A percentile compares a stretch with the other conserved stretches of the same genome.
Evolutionary conservation across 306 rosid genomes (phyloP).

Genomic region (Albizia julibrissin): DNA sequence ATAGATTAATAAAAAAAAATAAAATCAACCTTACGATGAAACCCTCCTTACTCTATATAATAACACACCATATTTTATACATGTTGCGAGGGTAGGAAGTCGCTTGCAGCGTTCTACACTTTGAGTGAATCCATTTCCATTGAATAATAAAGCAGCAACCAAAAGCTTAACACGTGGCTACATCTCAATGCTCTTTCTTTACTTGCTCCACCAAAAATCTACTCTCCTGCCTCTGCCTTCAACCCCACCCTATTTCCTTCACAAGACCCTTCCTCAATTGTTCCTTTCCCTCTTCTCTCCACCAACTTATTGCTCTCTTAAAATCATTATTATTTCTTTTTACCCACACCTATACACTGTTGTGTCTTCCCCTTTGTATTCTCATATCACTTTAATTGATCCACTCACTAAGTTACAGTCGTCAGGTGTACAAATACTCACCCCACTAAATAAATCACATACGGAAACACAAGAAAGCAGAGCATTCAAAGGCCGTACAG

Average conservation of each 20-base stretch:
- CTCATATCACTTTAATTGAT: neutral
- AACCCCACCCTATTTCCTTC: neutral
- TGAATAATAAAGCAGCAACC: neutral
- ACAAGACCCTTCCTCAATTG: neutral
- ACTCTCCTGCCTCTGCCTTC: neutral
- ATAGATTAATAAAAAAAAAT: too few species aligned
- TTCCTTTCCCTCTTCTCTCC: neutral
- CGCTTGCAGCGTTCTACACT: constrained; percentile 10
- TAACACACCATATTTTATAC: too few species aligned
- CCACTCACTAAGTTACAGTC: neutral
- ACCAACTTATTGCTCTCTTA: neutral
- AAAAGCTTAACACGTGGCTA: neutral
- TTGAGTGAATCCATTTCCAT: too few species aligned
- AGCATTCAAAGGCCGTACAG: too few species aligned
- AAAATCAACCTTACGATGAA: too few species aligned
- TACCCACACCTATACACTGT: too few species aligned
- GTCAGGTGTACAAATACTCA: neutral
- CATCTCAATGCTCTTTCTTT: neutral
- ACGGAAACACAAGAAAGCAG: neutral
- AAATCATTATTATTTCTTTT: neutral
- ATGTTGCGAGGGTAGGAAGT: neutral
- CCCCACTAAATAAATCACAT: neutral
- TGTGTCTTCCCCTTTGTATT: neutral
- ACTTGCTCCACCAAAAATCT: neutral
- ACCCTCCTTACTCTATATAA: too few species aligned